These are phyloP conservation scores for Mrakia gelida DNA, from an alignment of 768 basidiomycete species.

Conservation along the genomic window DNA sequence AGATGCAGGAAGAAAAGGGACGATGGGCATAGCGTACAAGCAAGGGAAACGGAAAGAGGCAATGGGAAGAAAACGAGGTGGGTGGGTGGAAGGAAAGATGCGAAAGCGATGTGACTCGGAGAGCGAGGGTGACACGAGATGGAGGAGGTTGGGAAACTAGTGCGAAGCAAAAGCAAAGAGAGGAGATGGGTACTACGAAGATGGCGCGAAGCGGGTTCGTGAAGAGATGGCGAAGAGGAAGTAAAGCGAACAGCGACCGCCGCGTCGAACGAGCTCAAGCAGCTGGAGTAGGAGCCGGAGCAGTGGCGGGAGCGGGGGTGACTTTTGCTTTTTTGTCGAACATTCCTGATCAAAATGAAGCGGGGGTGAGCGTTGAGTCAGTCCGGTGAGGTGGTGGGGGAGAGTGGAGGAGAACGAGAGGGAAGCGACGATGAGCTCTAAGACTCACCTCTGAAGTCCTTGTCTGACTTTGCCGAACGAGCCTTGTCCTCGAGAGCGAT, in stretches of 20 bases:
- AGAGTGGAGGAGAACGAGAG: background rate
- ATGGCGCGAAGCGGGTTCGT: background rate
- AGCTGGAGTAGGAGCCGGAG: background rate
- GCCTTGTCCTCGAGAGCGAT: constrained; percentile 23
- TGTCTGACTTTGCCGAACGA: background rate
- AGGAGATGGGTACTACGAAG: too few species aligned
- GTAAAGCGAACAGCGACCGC: background rate
- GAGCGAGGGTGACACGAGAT: too few species aligned
- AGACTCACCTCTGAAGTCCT: constrained; percentile 13
- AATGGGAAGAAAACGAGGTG: background rate
- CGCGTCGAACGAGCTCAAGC: background rate
- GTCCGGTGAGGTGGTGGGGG: too few species aligned
- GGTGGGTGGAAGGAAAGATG: too few species aligned
- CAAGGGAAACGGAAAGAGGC: background rate
- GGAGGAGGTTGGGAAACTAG: too few species aligned
- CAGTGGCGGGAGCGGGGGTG: background rate
- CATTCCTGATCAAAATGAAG: background rate
- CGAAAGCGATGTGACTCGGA: background rate
- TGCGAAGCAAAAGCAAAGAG: too few species aligned
- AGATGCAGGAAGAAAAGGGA: too few species aligned
- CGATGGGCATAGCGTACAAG: background rate
- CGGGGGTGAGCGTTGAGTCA: too few species aligned
- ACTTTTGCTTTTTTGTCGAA: constrained; percentile 17
- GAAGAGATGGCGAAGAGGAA: background rate
- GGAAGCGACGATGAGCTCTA: background rate